A percentile compares a stretch with the other conserved stretches of the same genome.
Evolutionary conservation across 805 yeast species (phyloP).

Genomic region (Blastobotrys chiropterorum): DNA sequence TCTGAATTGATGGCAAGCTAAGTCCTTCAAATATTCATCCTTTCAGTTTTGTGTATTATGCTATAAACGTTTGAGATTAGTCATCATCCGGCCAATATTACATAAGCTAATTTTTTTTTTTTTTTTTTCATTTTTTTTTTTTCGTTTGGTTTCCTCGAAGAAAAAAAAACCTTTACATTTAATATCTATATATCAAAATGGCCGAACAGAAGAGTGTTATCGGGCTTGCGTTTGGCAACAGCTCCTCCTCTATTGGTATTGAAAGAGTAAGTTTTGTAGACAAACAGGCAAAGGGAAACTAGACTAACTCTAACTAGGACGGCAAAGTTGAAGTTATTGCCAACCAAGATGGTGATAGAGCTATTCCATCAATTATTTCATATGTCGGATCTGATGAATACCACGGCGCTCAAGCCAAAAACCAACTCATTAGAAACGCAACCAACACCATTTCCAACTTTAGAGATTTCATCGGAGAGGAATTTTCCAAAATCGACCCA

Average conservation of each 20-base stretch:
- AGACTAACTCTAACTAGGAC: no score
- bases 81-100: background rate
- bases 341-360: constrained; percentile 97
- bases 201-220: constrained; percentile 47
- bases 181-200: constrained; percentile 18
- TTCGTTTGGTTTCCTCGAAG: background rate
- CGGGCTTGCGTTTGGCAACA: constrained; percentile 96
- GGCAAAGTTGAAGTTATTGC: constrained; percentile 97
- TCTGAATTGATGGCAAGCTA: no score
- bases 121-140: constrained; percentile 2
- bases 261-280: constrained; percentile 33
- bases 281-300: constrained; percentile 4
- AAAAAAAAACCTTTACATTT: background rate
- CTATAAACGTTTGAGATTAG: background rate
- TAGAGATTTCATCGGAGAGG: constrained; percentile 84
- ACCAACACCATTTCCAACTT: constrained; percentile 80
- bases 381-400: constrained; percentile 93
- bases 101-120: background rate
- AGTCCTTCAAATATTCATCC: no score
- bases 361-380: constrained; percentile 87
- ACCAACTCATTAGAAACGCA: constrained; percentile 88
- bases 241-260: constrained; percentile 89
- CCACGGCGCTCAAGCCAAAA: constrained; percentile 94
- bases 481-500: constrained; percentile 63
- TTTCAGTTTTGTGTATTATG: no score